These are phyloP conservation scores for Kurtzmaniella fragi DNA, from an alignment of 805 yeast species.

Conservation along the genomic window DNA sequence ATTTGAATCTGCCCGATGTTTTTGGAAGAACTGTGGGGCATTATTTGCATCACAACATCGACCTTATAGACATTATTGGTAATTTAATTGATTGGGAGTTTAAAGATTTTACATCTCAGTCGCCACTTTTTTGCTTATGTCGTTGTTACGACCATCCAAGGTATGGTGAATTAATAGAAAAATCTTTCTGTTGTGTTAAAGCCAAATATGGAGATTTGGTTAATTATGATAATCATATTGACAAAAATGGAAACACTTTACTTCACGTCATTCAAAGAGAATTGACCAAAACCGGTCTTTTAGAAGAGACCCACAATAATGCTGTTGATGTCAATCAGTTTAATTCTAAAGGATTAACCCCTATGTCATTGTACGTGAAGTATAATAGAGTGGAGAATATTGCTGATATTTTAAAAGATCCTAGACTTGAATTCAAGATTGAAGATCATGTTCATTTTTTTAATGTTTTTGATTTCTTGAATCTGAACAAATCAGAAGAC, in stretches of 20 bases:
- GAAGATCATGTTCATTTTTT: conserved; percentile 31
- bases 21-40: conserved; percentile 67
- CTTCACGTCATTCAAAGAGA: conserved; percentile 64
- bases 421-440: conserved; percentile 34
- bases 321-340: conserved; percentile 49
- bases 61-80: conserved; percentile 52
- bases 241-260: conserved; percentile 67
- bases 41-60: conserved; percentile 54
- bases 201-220: conserved; percentile 39
- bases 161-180: conserved; percentile 46
- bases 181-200: conserved; percentile 41
- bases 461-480: conserved; percentile 35
- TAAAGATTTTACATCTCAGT: conserved; percentile 61
- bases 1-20: conserved; percentile 47
- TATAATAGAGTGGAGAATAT: conserved; percentile 64
- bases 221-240: conserved; percentile 60
- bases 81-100: conserved; percentile 60
- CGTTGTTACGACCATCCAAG: conserved; percentile 75
- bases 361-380: conserved; percentile 66
- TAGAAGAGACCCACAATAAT: conserved; percentile 19
- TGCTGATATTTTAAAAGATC: conserved; percentile 42
- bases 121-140: conserved; percentile 73
- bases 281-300: conserved; percentile 26
- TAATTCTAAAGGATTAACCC: conserved; percentile 58
- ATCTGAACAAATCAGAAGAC: conserved; percentile 5